A percentile compares a stretch with the other conserved stretches of the same genome.
Conservation (phyloP, 164 flowering plant species). For the Liquidambar formosana region DNA sequence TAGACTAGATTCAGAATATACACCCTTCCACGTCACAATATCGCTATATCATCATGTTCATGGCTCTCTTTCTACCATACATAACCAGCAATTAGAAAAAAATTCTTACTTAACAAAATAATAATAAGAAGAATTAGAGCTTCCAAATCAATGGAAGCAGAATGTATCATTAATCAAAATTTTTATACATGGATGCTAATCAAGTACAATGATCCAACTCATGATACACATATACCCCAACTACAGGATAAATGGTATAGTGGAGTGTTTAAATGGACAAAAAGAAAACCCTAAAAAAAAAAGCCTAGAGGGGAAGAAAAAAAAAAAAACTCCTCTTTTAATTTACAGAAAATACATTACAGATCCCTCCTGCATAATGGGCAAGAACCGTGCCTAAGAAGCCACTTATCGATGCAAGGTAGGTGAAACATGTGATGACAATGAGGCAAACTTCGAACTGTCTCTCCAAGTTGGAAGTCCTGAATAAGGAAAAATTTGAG, state of each 20-base stretch:
- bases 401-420: conserved; percentile 93
- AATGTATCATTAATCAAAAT: not conserved
- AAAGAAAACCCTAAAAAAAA: not conserved
- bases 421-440: conserved; percentile 92
- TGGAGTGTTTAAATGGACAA: not conserved
- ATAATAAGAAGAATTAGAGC: no score
- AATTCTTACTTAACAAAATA: no score
- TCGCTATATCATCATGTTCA: no score
- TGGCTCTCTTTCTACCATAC: no score
- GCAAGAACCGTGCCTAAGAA: conserved; percentile 79
- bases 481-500: conserved; percentile 17
- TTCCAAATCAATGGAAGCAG: not conserved
- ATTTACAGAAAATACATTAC: conserved; percentile 31
- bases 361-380: conserved; percentile 91
- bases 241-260: not conserved
- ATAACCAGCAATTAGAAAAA: no score
- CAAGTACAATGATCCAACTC: not conserved
- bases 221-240: not conserved
- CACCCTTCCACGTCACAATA: no score
- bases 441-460: conserved; percentile 73
- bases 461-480: conserved; percentile 83
- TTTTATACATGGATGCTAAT: not conserved
- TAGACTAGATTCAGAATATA: not conserved
- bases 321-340: conserved; percentile 11
- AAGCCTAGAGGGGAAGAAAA: not conserved